Evolutionary conservation across 2,329 filamentous ascomycete genomes (phyloP).

Genomic region (Penicillium janthinellum): DNA sequence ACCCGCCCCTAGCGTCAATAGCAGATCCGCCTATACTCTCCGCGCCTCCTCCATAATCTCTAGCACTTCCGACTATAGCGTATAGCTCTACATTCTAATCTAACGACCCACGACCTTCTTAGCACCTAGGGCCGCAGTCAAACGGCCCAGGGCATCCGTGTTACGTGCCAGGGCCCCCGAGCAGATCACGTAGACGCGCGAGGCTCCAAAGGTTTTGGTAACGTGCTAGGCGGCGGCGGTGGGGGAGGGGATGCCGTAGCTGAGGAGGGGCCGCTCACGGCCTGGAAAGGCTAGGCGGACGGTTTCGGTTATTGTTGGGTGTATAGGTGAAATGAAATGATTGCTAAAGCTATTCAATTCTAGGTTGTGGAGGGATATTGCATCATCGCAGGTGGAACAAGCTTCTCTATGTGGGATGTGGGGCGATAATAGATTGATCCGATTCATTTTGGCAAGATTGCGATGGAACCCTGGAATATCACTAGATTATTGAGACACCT

Average conservation of each 20-base stretch:
- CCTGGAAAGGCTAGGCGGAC: constrained; percentile 41
- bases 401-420: constrained; percentile 15
- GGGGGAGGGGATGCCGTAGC: constrained; percentile 52
- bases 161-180: constrained; percentile 53
- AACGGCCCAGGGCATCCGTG: constrained; percentile 48
- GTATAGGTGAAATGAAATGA: not conserved
- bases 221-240: constrained; percentile 51
- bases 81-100: constrained; percentile 58
- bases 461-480: no score
- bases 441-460: not conserved
- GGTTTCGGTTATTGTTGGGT: constrained; percentile 33
- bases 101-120: constrained; percentile 46
- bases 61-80: constrained; percentile 56
- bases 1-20: constrained; percentile 59
- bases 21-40: constrained; percentile 47
- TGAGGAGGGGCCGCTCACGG: constrained; percentile 46
- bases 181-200: constrained; percentile 54
- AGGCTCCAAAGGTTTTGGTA: constrained; percentile 47
- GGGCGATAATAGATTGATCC: constrained; percentile 1
- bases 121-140: constrained; percentile 46
- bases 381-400: not conserved
- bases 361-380: not conserved
- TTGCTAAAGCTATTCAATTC: not conserved
- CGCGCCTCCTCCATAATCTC: constrained; percentile 49
- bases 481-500: no score